Percentiles rank a stretch among this genome's conserved stretches.
phyloP scores from a whole-genome alignment of 169 alveolate species.

The Cryptosporidium muris region DNA sequence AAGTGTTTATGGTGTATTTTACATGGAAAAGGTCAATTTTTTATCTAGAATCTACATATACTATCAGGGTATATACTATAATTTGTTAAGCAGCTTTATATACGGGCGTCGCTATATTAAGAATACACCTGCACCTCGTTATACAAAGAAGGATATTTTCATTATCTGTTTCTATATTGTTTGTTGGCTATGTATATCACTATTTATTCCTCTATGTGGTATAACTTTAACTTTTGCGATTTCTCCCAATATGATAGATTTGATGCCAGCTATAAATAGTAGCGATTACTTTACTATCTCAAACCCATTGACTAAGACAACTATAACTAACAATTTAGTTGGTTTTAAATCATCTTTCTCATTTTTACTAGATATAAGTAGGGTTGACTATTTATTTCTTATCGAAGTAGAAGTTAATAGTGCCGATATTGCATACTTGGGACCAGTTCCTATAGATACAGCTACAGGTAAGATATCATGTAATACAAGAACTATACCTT shows the following conservation, averaged over 20 bases:
- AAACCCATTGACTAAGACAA: conserved; percentile 33
- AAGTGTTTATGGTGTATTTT: conserved; percentile 1
- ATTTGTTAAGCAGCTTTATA: conserved; percentile 47
- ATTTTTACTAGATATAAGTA: conserved; percentile 28
- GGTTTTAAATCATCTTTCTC: conserved; percentile 37
- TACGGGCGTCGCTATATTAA: conserved; percentile 21
- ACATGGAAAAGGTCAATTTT: conserved; percentile 2
- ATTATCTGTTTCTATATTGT: conserved; percentile 12
- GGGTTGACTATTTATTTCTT: conserved; percentile 32
- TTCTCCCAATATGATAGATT: conserved; percentile 52
- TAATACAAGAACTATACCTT: conserved; percentile 31
- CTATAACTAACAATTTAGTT: conserved; percentile 4
- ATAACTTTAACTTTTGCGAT: conserved; percentile 23
- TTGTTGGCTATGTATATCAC: conserved; percentile 41
- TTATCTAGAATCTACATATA: neutral
- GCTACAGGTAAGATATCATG: conserved; percentile 1
- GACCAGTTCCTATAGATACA: conserved; percentile 13
- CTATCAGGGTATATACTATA: conserved; percentile 16
- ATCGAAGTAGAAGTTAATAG: conserved; percentile 27
- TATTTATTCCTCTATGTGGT: conserved; percentile 52
- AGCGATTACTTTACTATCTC: conserved; percentile 38
- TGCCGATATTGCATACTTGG: conserved; percentile 60
- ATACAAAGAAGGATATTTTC: neutral
- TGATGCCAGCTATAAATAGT: conserved; percentile 46
- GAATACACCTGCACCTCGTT: conserved; percentile 13